Percentiles rank a stretch among this genome's conserved stretches.
phyloP scores from a whole-genome alignment of 306 rosid genomes.

The Spatholobus suberectus region DNA sequence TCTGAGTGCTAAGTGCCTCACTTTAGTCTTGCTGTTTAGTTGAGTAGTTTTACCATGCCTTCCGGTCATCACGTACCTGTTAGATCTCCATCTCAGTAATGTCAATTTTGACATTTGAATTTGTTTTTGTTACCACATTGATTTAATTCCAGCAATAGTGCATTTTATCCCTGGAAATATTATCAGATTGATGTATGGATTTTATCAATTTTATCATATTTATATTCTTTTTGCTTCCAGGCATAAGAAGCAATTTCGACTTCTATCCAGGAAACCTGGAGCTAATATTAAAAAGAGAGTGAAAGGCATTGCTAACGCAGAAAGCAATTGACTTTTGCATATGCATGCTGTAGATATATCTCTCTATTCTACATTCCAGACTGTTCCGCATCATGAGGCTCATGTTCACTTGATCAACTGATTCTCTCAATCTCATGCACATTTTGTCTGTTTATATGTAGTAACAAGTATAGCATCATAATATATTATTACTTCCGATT shows the following conservation, averaged over 20 bases:
- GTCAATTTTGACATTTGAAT: constrained; percentile 16
- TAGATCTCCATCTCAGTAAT: constrained; percentile 16
- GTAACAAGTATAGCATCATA: constrained; percentile 13
- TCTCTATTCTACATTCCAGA: background rate
- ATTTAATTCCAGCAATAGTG: constrained; percentile 5
- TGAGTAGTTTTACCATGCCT: background rate
- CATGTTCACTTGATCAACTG: constrained; percentile 34
- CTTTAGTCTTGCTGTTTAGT: constrained; percentile 25
- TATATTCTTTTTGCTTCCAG: constrained; percentile 49
- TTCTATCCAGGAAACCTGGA: constrained; percentile 54
- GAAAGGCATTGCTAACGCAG: constrained; percentile 56
- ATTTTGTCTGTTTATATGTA: constrained; percentile 16
- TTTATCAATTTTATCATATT: constrained; percentile 27
- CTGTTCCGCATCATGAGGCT: constrained; percentile 4
- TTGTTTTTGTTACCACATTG: background rate
- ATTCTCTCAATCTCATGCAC: constrained; percentile 35
- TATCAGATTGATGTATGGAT: background rate
- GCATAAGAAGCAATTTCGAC: constrained; percentile 54
- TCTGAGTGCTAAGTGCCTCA: background rate
- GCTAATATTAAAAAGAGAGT: constrained; percentile 49
- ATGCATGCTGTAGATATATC: constrained; percentile 33
- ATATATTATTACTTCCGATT: constrained; percentile 4
- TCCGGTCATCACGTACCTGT: background rate
- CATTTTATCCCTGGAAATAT: constrained; percentile 6
- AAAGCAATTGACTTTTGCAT: constrained; percentile 42